These are phyloP conservation scores for Stagonosporopsis rhizophila DNA, from an alignment of 2,329 filamentous ascomycete species.

Conservation along the genomic window DNA sequence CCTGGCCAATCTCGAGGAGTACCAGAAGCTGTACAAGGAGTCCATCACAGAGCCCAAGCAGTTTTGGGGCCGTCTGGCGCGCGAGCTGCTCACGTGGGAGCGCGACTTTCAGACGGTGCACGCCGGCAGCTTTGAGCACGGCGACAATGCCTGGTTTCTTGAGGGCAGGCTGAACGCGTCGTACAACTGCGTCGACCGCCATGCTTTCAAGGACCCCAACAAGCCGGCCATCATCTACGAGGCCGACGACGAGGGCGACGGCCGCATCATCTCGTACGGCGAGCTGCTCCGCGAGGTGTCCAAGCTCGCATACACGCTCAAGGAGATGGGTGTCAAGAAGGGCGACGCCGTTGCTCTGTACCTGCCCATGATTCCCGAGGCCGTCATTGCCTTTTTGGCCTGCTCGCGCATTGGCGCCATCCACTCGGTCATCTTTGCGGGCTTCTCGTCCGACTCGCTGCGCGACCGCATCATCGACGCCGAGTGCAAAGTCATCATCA, in stretches of 20 bases:
- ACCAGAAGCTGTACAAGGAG: slow-evolving; percentile 73
- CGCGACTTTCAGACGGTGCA: slow-evolving; percentile 90
- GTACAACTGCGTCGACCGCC: slow-evolving; percentile 96
- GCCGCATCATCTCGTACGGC: slow-evolving; percentile 88
- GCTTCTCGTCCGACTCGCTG: slow-evolving; percentile 95
- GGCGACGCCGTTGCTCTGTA: slow-evolving; percentile 98
- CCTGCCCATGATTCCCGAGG: slow-evolving; percentile 98
- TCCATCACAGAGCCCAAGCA: slow-evolving; percentile 88
- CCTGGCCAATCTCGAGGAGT: slow-evolving; percentile 66
- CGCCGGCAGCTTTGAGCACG: slow-evolving; percentile 75
- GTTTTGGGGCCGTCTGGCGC: slow-evolving; percentile 88
- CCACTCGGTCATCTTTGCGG: slow-evolving; percentile 97
- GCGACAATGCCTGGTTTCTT: slow-evolving; percentile 92
- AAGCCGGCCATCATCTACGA: slow-evolving; percentile 98
- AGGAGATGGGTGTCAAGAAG: slow-evolving; percentile 95
- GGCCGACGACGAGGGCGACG: slow-evolving; percentile 86
- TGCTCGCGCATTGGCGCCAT: slow-evolving; percentile 92
- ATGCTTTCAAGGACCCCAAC: slow-evolving; percentile 93
- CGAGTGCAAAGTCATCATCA: slow-evolving; percentile 91
- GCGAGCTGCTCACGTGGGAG: slow-evolving; percentile 89
- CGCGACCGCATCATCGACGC: slow-evolving; percentile 94
- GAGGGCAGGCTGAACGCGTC: slow-evolving; percentile 94
- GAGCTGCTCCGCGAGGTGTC: slow-evolving; percentile 94
- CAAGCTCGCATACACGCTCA: slow-evolving; percentile 83
- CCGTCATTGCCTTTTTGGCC: slow-evolving; percentile 87